Conservation (phyloP, 2,329 filamentous ascomycete species). For the Aspergillus ochraceoroseus region DNA sequence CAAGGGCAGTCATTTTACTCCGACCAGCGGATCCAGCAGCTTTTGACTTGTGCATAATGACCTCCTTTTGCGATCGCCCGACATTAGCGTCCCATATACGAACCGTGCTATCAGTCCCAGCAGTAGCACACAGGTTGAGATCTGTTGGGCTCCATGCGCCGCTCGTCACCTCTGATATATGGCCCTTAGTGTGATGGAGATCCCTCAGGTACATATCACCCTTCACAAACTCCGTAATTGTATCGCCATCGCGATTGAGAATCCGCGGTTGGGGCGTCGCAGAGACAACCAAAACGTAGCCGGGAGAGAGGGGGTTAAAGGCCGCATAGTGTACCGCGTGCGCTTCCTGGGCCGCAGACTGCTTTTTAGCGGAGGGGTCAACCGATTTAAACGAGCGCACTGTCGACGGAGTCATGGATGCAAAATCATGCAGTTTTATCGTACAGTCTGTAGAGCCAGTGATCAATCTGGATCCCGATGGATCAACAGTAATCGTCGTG, state of each 20-base stretch:
- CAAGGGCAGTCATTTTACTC: slow-evolving; percentile 87
- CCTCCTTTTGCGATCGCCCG: slow-evolving; percentile 80
- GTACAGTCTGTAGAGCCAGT: slow-evolving; percentile 90
- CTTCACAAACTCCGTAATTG: slow-evolving; percentile 83
- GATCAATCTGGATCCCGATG: slow-evolving; percentile 75
- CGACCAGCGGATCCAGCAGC: slow-evolving; percentile 82
- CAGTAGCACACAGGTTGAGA: slow-evolving; percentile 78
- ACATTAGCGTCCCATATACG: slow-evolving; percentile 97
- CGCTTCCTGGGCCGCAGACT: slow-evolving; percentile 66
- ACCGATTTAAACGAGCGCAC: slow-evolving; percentile 89
- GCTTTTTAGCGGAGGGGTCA: slow-evolving; percentile 76
- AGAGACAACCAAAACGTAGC: slow-evolving; percentile 77
- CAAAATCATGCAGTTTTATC: slow-evolving; percentile 90
- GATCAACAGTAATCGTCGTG: slow-evolving; percentile 77
- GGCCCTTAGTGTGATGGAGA: slow-evolving; percentile 96
- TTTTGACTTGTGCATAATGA: slow-evolving; percentile 92
- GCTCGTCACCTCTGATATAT: slow-evolving; percentile 84
- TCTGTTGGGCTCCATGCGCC: slow-evolving; percentile 89
- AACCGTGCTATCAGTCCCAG: slow-evolving; percentile 89
- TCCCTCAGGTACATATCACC: slow-evolving; percentile 98
- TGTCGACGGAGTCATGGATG: slow-evolving; percentile 91
- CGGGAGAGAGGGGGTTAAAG: slow-evolving; percentile 77
- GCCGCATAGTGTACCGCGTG: slow-evolving; percentile 82
- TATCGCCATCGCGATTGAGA: slow-evolving; percentile 80
- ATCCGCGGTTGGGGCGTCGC: slow-evolving; percentile 88